Conservation (phyloP, 306 rosid genomes). For the Citrullus amarus region DNA sequence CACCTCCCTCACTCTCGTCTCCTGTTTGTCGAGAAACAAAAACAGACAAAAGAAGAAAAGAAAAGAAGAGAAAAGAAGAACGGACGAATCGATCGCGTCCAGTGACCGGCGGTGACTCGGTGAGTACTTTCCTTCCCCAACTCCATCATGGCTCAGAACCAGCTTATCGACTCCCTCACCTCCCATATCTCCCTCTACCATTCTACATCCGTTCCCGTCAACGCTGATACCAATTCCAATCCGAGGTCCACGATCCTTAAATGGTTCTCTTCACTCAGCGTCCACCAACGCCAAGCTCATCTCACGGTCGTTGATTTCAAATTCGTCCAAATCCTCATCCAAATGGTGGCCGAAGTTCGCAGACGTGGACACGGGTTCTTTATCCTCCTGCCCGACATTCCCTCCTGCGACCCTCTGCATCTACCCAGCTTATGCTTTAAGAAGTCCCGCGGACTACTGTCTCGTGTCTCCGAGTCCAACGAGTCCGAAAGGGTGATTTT, state of each 20-base stretch:
- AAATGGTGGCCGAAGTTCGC: slow-evolving; percentile 44
- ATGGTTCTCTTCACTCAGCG: slow-evolving; percentile 69
- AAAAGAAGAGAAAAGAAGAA: background rate
- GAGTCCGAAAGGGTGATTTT: slow-evolving; percentile 16
- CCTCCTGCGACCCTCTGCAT: slow-evolving; percentile 29
- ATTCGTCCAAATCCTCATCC: slow-evolving; percentile 50
- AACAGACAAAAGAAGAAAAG: background rate
- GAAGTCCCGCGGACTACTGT: slow-evolving; percentile 52
- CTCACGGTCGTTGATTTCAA: slow-evolving; percentile 47
- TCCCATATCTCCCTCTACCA: slow-evolving; percentile 81
- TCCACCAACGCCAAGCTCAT: slow-evolving; percentile 62
- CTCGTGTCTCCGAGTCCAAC: slow-evolving; percentile 42
- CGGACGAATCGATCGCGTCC: background rate
- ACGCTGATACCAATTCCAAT: slow-evolving; percentile 18
- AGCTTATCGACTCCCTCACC: slow-evolving; percentile 73
- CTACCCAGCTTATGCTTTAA: slow-evolving; percentile 66
- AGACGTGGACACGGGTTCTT: slow-evolving; percentile 50
- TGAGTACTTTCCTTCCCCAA: background rate
- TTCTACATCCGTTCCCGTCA: slow-evolving; percentile 23
- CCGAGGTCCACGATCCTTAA: slow-evolving; percentile 48
- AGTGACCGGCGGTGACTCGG: slow-evolving; percentile 5
- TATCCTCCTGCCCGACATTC: slow-evolving; percentile 71
- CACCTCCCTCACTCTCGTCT: slow-evolving; percentile 3
- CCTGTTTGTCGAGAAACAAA: background rate
- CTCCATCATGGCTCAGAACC: slow-evolving; percentile 49